Conservation (phyloP, 1,284 basidiomycete species). For the Leccinum huronense region DNA sequence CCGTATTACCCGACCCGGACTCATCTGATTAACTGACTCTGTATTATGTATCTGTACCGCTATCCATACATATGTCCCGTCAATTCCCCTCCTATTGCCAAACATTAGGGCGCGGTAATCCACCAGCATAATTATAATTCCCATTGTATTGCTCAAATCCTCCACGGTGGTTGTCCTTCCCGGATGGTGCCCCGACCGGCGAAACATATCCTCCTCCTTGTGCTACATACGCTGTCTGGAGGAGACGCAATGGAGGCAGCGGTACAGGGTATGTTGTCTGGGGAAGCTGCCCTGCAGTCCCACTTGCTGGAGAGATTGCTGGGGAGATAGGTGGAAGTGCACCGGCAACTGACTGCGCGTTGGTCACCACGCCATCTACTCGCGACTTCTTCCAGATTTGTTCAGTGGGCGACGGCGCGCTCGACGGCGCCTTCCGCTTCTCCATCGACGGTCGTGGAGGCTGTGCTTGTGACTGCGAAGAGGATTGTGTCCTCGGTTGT, state of each 20-base stretch:
- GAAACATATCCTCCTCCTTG: conserved; percentile 25
- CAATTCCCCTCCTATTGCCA: conserved; percentile 29
- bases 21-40: not conserved
- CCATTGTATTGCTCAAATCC: conserved; percentile 31
- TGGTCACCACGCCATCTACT: conserved; percentile 37
- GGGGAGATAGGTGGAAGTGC: conserved; percentile 28
- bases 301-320: conserved; percentile 21
- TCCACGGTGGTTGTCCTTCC: conserved; percentile 25
- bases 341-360: conserved; percentile 12
- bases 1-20: not conserved
- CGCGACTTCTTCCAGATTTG: conserved; percentile 73
- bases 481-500: conserved; percentile 41
- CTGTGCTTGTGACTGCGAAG: conserved; percentile 24
- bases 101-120: conserved; percentile 26
- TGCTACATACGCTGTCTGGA: conserved; percentile 22
- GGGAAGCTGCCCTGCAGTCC: conserved; percentile 19
- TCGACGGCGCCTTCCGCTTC: conserved; percentile 60
- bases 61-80: conserved; percentile 20
- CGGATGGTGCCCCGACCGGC: conserved; percentile 16
- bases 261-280: conserved; percentile 26
- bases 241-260: conserved; percentile 33
- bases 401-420: conserved; percentile 54
- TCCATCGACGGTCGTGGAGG: conserved; percentile 33
- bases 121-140: conserved; percentile 30
- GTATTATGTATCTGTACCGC: conserved; percentile 13